Evolutionary conservation across 2,329 filamentous ascomycete genomes (phyloP).

Genomic region (Tolypocladium endophyticum): DNA sequence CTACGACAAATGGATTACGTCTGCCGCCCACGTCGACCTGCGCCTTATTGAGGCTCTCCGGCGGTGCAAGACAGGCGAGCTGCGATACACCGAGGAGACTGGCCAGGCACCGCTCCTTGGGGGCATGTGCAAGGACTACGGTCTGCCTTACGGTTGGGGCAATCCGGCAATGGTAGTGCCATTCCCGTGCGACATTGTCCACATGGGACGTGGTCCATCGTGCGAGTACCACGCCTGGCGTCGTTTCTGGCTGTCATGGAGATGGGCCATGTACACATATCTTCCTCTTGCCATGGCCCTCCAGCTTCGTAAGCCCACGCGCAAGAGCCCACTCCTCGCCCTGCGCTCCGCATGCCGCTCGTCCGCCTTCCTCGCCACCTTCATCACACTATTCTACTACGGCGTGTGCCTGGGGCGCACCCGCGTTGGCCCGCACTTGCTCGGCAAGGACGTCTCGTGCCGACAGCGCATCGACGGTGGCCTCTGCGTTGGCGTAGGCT

Average conservation of each 20-base stretch:
- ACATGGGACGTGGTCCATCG: constrained; percentile 64
- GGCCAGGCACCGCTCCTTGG: constrained; percentile 58
- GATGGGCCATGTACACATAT: constrained; percentile 67
- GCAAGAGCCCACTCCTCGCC: constrained; percentile 37
- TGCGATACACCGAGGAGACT: constrained; percentile 64
- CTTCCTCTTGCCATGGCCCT: constrained; percentile 63
- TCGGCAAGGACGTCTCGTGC: constrained; percentile 39
- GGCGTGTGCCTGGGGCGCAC: constrained; percentile 70
- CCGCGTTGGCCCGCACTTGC: constrained; percentile 57
- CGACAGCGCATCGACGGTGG: constrained; percentile 48
- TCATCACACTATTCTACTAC: constrained; percentile 76
- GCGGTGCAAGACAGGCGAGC: constrained; percentile 48
- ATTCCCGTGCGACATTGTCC: constrained; percentile 74
- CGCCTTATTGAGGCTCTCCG: constrained; percentile 67
- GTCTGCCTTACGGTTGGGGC: constrained; percentile 58
- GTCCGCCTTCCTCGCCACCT: constrained; percentile 66
- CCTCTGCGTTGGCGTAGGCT: constrained; percentile 61
- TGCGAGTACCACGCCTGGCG: constrained; percentile 65
- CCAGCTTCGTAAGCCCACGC: constrained; percentile 37
- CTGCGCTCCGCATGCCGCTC: constrained; percentile 55
- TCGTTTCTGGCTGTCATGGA: constrained; percentile 59
- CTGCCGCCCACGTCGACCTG: constrained; percentile 62
- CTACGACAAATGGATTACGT: constrained; percentile 75
- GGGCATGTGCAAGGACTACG: constrained; percentile 62
- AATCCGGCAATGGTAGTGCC: constrained; percentile 60